These are phyloP conservation scores for Ophiocordyceps unilateralis DNA, from an alignment of 2,329 filamentous ascomycete species.

Conservation along the genomic window DNA sequence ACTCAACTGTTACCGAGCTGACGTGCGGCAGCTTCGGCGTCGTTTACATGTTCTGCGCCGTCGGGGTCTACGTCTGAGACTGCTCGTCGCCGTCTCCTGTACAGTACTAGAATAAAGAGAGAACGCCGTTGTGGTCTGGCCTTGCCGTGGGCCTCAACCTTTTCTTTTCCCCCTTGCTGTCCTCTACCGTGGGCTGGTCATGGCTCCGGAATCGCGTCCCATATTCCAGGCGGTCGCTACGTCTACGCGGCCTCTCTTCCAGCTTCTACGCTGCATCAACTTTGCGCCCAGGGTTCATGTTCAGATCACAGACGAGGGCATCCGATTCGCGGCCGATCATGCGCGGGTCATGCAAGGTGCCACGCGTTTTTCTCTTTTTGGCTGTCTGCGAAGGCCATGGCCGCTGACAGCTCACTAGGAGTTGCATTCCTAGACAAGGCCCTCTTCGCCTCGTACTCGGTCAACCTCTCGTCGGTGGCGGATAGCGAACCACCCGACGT, in stretches of 20 bases:
- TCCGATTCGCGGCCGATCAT: conserved; percentile 79
- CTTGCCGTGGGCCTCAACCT: neutral
- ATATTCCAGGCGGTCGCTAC: conserved; percentile 62
- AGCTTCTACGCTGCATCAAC: conserved; percentile 39
- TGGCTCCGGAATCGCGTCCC: conserved; percentile 22
- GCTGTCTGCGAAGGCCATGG: neutral
- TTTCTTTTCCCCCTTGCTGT: conserved; percentile 2
- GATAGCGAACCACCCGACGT: conserved; percentile 25
- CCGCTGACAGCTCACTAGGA: conserved; percentile 9
- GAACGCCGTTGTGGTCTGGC: conserved; percentile 6
- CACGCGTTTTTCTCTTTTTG: conserved; percentile 1
- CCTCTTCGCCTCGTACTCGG: conserved; percentile 73
- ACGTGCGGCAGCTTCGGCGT: conserved; percentile 57
- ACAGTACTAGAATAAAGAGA: conserved; percentile 19
- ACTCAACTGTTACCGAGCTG: conserved; percentile 8
- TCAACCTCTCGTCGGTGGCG: conserved; percentile 30
- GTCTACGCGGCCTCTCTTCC: conserved; percentile 59
- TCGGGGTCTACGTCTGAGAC: conserved; percentile 90
- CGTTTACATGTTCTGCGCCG: conserved; percentile 97
- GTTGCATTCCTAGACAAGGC: conserved; percentile 68
- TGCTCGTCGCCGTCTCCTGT: conserved; percentile 15
- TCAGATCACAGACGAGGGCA: conserved; percentile 68
- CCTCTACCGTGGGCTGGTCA: conserved; percentile 4
- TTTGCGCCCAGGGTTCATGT: conserved; percentile 41
- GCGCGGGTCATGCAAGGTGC: conserved; percentile 79